Conservation (phyloP, 2,329 filamentous ascomycete species). For the Didymella pinodella region DNA sequence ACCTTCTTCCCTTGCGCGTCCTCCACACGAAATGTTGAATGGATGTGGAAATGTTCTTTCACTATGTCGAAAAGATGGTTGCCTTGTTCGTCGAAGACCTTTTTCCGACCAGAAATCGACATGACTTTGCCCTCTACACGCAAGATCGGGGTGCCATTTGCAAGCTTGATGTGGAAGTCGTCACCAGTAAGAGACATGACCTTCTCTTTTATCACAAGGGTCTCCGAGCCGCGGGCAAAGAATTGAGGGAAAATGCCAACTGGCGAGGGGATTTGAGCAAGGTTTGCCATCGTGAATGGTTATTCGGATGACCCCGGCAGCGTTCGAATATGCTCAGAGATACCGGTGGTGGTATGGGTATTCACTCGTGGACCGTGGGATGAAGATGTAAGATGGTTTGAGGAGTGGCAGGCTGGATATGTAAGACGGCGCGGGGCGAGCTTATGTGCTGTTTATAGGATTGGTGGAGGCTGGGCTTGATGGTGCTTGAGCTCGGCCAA, state of each 20-base stretch:
- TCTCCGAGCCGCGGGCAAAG: constrained; percentile 46
- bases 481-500: not conserved
- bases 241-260: constrained; percentile 43
- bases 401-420: not conserved
- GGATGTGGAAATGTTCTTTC: constrained; percentile 62
- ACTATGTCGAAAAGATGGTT: constrained; percentile 66
- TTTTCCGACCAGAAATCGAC: constrained; percentile 63
- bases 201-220: constrained; percentile 67
- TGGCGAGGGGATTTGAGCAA: constrained; percentile 27
- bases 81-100: constrained; percentile 61
- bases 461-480: not conserved
- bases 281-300: constrained; percentile 19
- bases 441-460: constrained; percentile 1
- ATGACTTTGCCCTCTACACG: constrained; percentile 65
- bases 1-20: constrained; percentile 57
- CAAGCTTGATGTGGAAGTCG: constrained; percentile 68
- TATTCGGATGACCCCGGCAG: no score
- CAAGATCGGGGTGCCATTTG: constrained; percentile 63
- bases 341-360: not conserved
- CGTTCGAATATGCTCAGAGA: not conserved
- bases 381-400: not conserved
- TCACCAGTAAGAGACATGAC: constrained; percentile 69
- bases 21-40: constrained; percentile 62
- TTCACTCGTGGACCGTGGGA: not conserved
- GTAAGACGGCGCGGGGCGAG: no score